phyloP scores from a whole-genome alignment of 2,329 filamentous ascomycete genomes.

The Claviceps sp. region DNA sequence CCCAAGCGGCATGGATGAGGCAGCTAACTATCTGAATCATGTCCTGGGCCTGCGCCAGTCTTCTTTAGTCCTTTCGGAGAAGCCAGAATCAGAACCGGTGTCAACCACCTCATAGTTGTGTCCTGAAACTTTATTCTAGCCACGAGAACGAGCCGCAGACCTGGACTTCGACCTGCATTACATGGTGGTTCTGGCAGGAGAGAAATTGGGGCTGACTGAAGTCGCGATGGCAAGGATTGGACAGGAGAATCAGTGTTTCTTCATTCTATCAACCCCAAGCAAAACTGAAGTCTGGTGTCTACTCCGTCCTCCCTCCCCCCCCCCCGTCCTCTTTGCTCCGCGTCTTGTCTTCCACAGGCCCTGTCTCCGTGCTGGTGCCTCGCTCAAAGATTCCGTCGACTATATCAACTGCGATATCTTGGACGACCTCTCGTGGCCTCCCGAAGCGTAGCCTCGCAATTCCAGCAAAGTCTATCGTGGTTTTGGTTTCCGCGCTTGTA shows the following conservation, averaged over 20 bases:
- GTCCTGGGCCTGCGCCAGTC: background rate
- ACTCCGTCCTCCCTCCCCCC: background rate
- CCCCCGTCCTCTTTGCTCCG: background rate
- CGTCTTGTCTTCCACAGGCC: background rate
- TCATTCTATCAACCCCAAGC: background rate
- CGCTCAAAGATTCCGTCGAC: no score
- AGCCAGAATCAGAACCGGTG: background rate
- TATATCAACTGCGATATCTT: background rate
- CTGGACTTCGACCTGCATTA: no score
- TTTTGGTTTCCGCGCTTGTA: background rate
- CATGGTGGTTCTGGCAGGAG: background rate
- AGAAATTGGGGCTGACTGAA: background rate
- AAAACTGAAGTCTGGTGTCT: background rate
- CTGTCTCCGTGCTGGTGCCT: no score
- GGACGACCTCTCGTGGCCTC: background rate
- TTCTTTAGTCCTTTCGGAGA: background rate
- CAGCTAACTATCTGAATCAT: conserved; percentile 18
- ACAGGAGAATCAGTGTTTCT: no score
- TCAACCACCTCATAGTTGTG: background rate
- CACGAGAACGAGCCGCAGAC: background rate
- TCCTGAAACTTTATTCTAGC: background rate
- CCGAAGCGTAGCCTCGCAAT: background rate
- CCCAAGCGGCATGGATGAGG: conserved; percentile 29
- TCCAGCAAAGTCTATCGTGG: background rate
- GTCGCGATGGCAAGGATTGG: no score